Conservation (phyloP, 306 rosid species). For the Dryas octopetala region DNA sequence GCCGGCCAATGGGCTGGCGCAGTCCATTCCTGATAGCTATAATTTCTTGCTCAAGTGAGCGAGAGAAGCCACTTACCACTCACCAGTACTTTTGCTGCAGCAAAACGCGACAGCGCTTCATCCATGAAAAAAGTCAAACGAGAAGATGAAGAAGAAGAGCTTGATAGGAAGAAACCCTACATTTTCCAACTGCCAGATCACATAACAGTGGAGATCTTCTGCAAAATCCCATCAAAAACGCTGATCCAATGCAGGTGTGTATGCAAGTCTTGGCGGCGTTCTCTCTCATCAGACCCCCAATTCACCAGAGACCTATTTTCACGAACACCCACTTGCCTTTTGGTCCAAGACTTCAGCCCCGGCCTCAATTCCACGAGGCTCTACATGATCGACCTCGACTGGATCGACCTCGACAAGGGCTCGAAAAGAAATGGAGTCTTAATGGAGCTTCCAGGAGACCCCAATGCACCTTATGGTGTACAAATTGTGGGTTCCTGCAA, state of each 20-base stretch:
- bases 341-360: not conserved
- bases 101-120: too few relatives aligned
- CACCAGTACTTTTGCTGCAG: too few relatives aligned
- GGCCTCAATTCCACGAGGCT: not conserved
- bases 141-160: too few relatives aligned
- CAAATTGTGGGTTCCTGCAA: not conserved
- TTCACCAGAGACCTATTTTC: not conserved
- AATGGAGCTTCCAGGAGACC: not conserved
- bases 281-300: not conserved
- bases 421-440: not conserved
- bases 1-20: too few relatives aligned
- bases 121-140: too few relatives aligned
- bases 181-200: not conserved
- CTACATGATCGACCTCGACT: not conserved
- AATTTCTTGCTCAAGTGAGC: too few relatives aligned
- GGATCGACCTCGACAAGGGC: not conserved
- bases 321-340: not conserved
- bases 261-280: not conserved
- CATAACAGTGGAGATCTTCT: not conserved
- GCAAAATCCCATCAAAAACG: not conserved
- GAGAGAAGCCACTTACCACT: too few relatives aligned
- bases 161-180: not conserved
- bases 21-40: too few relatives aligned
- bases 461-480: too few relatives aligned
- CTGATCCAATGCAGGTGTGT: constrained; percentile 11